These are phyloP conservation scores for Pseudogymnoascus sp. DNA, from an alignment of 2,329 filamentous ascomycete species.

Conservation along the genomic window DNA sequence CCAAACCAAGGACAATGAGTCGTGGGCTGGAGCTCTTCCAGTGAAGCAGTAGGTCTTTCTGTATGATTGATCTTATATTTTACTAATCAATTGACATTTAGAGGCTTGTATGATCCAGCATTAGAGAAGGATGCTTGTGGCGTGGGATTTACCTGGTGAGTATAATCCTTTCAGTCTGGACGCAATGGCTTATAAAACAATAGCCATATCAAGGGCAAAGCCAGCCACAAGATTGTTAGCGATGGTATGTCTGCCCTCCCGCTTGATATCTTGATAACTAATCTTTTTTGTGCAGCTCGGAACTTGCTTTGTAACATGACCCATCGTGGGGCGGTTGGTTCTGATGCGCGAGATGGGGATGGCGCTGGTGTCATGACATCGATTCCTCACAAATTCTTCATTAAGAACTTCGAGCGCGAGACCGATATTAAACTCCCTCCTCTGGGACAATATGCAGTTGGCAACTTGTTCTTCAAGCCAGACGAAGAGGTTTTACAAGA, in stretches of 20 bases:
- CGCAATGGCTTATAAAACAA: constrained; percentile 20
- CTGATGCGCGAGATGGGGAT: constrained; percentile 94
- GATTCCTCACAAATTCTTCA: constrained; percentile 95
- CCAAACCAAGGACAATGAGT: constrained; percentile 74
- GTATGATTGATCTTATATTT: background rate
- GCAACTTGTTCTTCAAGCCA: constrained; percentile 98
- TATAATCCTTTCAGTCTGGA: constrained; percentile 22
- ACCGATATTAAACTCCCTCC: constrained; percentile 81
- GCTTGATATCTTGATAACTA: constrained; percentile 29
- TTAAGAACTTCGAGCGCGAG: constrained; percentile 95
- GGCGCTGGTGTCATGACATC: constrained; percentile 99
- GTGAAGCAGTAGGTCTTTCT: constrained; percentile 68
- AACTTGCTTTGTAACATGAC: constrained; percentile 99
- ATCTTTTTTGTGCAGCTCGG: constrained; percentile 51
- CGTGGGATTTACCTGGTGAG: constrained; percentile 96
- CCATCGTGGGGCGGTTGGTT: constrained; percentile 95
- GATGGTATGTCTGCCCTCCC: constrained; percentile 63
- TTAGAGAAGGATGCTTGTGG: constrained; percentile 99
- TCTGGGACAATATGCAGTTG: constrained; percentile 88
- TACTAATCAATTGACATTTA: constrained; percentile 24
- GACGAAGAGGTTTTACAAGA: constrained; percentile 83
- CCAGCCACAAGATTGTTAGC: constrained; percentile 97
- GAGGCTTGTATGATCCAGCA: constrained; percentile 89
- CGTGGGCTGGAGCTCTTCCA: constrained; percentile 91
- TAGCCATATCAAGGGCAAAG: constrained; percentile 93